Conservation (phyloP, 768 basidiomycete genomes). For the Podaxis sp. region DNA sequence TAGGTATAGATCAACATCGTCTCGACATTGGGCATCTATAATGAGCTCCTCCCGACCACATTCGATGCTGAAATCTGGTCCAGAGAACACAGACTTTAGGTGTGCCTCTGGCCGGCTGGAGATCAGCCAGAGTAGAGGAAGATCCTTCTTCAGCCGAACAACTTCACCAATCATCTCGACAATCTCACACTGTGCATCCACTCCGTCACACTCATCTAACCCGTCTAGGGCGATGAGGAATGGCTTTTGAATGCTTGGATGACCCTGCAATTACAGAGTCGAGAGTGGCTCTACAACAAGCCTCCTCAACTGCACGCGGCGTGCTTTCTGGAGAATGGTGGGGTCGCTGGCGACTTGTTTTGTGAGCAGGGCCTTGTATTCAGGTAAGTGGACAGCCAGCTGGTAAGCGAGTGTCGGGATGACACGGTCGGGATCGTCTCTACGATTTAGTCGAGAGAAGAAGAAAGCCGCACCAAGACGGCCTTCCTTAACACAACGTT, state of each 20-base stretch:
- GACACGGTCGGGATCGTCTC: neutral
- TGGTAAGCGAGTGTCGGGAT: slow-evolving; percentile 5
- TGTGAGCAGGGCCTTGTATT: neutral
- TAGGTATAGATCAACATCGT: neutral
- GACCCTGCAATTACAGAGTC: neutral
- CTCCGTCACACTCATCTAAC: neutral
- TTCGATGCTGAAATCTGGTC: too few species aligned
- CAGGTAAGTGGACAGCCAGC: neutral
- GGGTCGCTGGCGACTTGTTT: neutral
- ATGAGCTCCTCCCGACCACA: neutral
- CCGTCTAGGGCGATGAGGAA: neutral
- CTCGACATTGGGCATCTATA: neutral
- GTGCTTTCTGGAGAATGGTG: neutral
- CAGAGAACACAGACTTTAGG: neutral
- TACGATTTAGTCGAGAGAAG: neutral
- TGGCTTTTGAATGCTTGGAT: neutral
- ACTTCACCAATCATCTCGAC: neutral
- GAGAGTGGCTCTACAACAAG: neutral
- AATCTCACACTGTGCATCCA: neutral
- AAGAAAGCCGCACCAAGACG: slow-evolving; percentile 11
- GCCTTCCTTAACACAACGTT: neutral
- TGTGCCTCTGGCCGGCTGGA: neutral
- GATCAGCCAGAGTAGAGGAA: neutral
- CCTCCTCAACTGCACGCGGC: neutral
- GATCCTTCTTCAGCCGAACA: neutral